Conservation (phyloP, 306 rosid species). For the Quillaja saponaria region DNA sequence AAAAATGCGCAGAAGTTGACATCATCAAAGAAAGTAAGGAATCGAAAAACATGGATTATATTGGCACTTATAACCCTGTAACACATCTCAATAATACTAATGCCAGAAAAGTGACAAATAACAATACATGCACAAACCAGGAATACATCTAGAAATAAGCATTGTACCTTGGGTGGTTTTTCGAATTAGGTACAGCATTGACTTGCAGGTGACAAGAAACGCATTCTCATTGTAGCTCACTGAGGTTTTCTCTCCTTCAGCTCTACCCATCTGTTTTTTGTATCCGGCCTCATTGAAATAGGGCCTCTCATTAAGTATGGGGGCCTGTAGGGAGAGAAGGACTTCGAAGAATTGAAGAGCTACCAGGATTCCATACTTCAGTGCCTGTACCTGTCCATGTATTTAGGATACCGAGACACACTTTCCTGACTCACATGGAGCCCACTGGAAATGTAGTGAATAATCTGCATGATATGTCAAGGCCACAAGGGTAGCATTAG, state of each 20-base stretch:
- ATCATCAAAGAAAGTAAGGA: no score
- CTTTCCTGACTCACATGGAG: conserved; percentile 93
- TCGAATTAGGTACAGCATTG: conserved; percentile 68
- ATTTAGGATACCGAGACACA: conserved; percentile 88
- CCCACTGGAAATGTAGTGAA: conserved; percentile 88
- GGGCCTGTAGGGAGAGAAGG: conserved; percentile 96
- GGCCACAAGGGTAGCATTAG: conserved; percentile 25
- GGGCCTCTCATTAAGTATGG: conserved; percentile 93
- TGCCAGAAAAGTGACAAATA: no score
- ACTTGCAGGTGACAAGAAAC: conserved; percentile 79
- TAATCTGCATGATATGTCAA: conserved; percentile 57
- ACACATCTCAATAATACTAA: no score
- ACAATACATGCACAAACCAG: no score
- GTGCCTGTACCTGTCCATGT: conserved; percentile 78
- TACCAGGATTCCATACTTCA: conserved; percentile 87
- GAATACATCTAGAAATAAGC: not conserved
- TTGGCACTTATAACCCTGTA: no score
- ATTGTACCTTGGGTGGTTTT: conserved; percentile 75
- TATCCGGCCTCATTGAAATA: conserved; percentile 98
- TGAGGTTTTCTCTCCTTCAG: conserved; percentile 94
- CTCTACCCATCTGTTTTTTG: conserved; percentile 82
- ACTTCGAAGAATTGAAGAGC: conserved; percentile 86
- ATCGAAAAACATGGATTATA: no score
- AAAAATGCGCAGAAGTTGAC: no score
- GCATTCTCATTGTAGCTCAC: conserved; percentile 92